phyloP scores from a whole-genome alignment of 192 early-diverging fungal species.

The Gryganskiella cystojenkinii region DNA sequence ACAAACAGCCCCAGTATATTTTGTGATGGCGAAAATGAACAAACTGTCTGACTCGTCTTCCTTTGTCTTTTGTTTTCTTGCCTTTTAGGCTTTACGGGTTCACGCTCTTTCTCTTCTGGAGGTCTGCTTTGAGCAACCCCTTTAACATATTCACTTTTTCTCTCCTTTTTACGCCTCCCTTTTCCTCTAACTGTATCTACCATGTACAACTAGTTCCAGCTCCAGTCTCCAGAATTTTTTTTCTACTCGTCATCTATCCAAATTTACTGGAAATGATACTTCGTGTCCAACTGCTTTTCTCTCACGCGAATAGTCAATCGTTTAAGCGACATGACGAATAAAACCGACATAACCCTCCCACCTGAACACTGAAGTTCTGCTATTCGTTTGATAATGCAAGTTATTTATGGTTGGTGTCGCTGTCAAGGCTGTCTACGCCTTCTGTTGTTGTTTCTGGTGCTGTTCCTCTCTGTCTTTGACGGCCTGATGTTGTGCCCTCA shows the following conservation, averaged over 20 bases:
- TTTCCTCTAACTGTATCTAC: not conserved
- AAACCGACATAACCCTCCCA: too few species aligned
- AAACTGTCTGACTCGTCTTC: too few species aligned
- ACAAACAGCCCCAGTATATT: too few species aligned
- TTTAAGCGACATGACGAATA: too few species aligned
- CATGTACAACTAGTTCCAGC: not conserved
- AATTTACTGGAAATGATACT: too few species aligned
- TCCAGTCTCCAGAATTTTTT: too few species aligned
- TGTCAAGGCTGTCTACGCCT: not conserved
- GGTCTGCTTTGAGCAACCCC: constrained; percentile 16
- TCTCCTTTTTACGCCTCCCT: not conserved
- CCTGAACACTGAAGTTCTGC: too few species aligned
- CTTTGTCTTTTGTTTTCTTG: not conserved
- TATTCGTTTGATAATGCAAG: too few species aligned
- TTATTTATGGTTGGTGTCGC: not conserved
- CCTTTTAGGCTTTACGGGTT: constrained; percentile 34
- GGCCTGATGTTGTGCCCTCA: constrained; percentile 49
- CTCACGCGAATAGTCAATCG: too few species aligned
- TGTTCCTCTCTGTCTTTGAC: constrained; percentile 28
- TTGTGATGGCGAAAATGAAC: too few species aligned
- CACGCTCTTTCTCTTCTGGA: constrained; percentile 41
- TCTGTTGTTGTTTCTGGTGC: constrained; percentile 17
- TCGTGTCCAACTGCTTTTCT: too few species aligned
- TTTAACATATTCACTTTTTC: not conserved
- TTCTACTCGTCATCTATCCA: too few species aligned